Conservation (phyloP, 352 stramenopile species). For the Aphanomyces stellatus region DNA sequence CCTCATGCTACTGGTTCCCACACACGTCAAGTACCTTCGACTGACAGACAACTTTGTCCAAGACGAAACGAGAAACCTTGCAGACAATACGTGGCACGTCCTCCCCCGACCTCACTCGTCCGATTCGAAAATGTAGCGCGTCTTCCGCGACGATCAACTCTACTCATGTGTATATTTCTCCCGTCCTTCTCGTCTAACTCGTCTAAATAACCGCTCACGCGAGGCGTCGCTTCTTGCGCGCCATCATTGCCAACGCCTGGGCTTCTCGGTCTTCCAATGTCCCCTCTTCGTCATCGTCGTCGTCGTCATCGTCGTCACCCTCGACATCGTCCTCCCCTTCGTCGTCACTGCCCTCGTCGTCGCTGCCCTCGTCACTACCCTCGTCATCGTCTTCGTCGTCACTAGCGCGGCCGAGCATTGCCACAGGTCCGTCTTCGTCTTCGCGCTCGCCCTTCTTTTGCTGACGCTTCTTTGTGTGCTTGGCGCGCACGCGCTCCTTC, state of each 20-base stretch:
- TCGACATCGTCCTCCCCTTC: slow-evolving; percentile 25
- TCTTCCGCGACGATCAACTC: no score
- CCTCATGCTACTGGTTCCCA: slow-evolving; percentile 21
- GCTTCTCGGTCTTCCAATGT: slow-evolving; percentile 43
- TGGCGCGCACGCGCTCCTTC: slow-evolving; percentile 82
- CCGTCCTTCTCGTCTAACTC: no score
- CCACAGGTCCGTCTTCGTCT: slow-evolving; percentile 35
- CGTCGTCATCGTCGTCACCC: slow-evolving; percentile 29
- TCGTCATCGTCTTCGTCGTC: slow-evolving; percentile 22
- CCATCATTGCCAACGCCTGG: slow-evolving; percentile 61
- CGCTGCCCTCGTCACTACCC: slow-evolving; percentile 22
- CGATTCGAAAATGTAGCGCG: no score
- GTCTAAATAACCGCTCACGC: not conserved
- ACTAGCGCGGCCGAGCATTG: slow-evolving; percentile 24
- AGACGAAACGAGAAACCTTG: slow-evolving; percentile 18
- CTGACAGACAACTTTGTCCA: slow-evolving; percentile 24
- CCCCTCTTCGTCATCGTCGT: slow-evolving; percentile 19
- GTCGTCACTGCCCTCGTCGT: slow-evolving; percentile 25
- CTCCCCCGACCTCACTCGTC: no score
- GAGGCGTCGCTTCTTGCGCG: slow-evolving; percentile 16
- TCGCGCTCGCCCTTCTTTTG: slow-evolving; percentile 73
- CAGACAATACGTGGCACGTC: no score
- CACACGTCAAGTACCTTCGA: slow-evolving; percentile 22
- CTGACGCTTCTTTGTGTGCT: slow-evolving; percentile 83
- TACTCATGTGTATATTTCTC: no score